A percentile compares a stretch with the other conserved stretches of the same genome.
These are phyloP conservation scores for Nidularia pulvinata DNA, from an alignment of 768 basidiomycete species.

Conservation along the genomic window DNA sequence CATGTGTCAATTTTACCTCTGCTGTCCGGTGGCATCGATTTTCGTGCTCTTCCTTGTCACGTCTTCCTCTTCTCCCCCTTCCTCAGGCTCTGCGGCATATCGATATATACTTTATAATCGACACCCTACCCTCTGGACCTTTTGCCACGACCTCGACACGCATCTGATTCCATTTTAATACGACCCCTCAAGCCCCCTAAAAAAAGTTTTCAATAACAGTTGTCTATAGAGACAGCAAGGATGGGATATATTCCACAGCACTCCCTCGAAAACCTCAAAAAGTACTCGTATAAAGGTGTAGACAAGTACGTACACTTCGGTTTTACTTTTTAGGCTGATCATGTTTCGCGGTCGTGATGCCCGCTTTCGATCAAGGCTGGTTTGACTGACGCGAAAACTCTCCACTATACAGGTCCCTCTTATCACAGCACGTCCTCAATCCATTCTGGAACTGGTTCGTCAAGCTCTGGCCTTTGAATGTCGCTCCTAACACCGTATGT, in stretches of 20 bases:
- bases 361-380: not conserved
- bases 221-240: not conserved
- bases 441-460: constrained; percentile 95
- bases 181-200: no score
- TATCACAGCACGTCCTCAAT: constrained; percentile 75
- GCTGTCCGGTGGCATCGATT: no score
- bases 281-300: constrained; percentile 69
- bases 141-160: no score
- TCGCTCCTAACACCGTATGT: constrained; percentile 89
- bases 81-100: no score
- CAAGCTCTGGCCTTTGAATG: constrained; percentile 78
- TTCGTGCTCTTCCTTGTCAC: no score
- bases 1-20: no score
- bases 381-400: not conserved
- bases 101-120: no score
- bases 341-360: not conserved
- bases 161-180: no score
- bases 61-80: no score
- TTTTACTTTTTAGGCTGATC: not conserved
- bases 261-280: constrained; percentile 60
- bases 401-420: constrained; percentile 55
- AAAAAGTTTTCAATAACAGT: no score
- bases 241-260: constrained; percentile 58
- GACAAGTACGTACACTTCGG: constrained; percentile 51
- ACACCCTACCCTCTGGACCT: no score